Percentiles rank a stretch among this genome's conserved stretches.
These are phyloP conservation scores for Thraustochytrium sp. DNA, from an alignment of 352 stramenopile genomes.

Conservation along the genomic window DNA sequence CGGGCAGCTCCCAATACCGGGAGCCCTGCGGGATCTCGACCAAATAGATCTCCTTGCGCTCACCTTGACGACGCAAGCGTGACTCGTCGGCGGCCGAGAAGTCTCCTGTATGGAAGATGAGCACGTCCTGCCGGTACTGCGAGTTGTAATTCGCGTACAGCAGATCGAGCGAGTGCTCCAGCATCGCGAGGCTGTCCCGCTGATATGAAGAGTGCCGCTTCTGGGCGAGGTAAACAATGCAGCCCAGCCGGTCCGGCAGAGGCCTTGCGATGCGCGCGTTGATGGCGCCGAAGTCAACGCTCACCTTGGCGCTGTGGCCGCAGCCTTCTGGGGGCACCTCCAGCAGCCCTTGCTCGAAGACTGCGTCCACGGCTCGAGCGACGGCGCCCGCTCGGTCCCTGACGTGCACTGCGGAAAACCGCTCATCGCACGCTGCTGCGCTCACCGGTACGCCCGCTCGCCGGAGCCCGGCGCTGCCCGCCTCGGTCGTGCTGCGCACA, in stretches of 20 bases:
- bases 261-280: not conserved
- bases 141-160: constrained; percentile 34
- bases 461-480: no score
- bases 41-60: constrained; percentile 3
- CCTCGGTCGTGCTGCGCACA: no score
- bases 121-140: not conserved
- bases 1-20: constrained; percentile 5
- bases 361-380: not conserved
- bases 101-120: constrained; percentile 22
- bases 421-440: not conserved
- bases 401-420: no score
- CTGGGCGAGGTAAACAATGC: constrained; percentile 20
- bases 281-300: not conserved
- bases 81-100: not conserved
- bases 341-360: not conserved
- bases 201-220: constrained; percentile 17
- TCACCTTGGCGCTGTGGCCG: not conserved
- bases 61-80: not conserved
- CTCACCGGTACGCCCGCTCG: not conserved
- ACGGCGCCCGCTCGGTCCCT: not conserved
- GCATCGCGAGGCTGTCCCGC: not conserved
- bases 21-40: not conserved
- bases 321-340: not conserved
- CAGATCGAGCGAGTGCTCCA: not conserved
- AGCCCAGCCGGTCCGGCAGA: not conserved